Evolutionary conservation across 176 grass and related monocot genomes (phyloP).

Genomic region (Oryza officinalis): DNA sequence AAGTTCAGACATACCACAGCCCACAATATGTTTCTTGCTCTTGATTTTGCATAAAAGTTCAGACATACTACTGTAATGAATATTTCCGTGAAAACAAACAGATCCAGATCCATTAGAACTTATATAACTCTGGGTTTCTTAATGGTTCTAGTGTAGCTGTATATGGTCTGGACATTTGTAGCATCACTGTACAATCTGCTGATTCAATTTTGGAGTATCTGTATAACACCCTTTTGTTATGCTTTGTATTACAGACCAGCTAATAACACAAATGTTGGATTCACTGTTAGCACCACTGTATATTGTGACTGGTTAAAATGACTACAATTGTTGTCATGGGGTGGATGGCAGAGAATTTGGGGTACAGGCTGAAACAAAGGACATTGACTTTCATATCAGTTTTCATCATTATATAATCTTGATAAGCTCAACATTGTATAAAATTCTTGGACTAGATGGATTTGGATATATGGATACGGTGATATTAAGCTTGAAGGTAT

Average conservation of each 20-base stretch:
- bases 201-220: slow-evolving; percentile 13
- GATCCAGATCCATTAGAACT: not conserved
- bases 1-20: too few relatives aligned
- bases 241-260: not conserved
- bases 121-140: not conserved
- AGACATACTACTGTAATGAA: not conserved
- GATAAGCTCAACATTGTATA: not conserved
- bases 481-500: not conserved
- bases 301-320: not conserved
- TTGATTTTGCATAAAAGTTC: not conserved
- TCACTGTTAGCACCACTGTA: not conserved
- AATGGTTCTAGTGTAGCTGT: not conserved
- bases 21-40: too few relatives aligned
- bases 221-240: not conserved
- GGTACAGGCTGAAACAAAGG: not conserved
- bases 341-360: not conserved
- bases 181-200: not conserved
- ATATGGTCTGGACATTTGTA: not conserved
- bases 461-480: slow-evolving; percentile 1
- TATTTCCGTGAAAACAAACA: not conserved
- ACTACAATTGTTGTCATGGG: not conserved
- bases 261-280: not conserved
- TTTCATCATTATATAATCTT: not conserved
- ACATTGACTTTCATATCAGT: not conserved
- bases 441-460: slow-evolving; percentile 6